phyloP scores from a whole-genome alignment of 2,329 filamentous ascomycete species.

The Stagonosporopsis chrysanthemi region DNA sequence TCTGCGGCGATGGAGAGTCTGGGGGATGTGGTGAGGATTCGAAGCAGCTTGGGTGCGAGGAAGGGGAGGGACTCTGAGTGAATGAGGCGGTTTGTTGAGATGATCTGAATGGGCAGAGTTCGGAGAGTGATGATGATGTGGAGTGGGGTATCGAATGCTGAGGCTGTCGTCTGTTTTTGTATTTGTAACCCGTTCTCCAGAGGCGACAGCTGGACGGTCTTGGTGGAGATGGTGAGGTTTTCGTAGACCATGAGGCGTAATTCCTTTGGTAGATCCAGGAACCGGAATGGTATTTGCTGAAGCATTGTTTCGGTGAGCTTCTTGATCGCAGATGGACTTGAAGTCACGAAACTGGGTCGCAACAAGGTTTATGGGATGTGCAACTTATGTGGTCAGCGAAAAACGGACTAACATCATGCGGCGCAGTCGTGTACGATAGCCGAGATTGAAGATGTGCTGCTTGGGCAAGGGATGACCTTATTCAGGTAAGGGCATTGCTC shows the following conservation, averaged over 20 bases:
- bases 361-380: not conserved
- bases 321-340: not conserved
- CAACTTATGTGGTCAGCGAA: not conserved
- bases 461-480: constrained; percentile 14
- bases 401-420: constrained; percentile 2
- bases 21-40: not conserved
- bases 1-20: constrained; percentile 1
- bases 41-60: constrained; percentile 3
- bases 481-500: not conserved
- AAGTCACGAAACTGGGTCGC: not conserved
- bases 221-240: constrained; percentile 6
- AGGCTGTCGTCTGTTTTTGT: not conserved
- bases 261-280: constrained; percentile 20
- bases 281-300: constrained; percentile 2
- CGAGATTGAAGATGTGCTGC: not conserved
- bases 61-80: constrained; percentile 8
- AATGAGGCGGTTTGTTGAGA: constrained; percentile 14
- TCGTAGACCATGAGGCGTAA: constrained; percentile 21
- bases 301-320: not conserved
- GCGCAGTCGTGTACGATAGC: constrained; percentile 7
- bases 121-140: constrained; percentile 4
- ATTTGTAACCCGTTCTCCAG: not conserved
- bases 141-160: not conserved
- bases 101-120: constrained; percentile 12
- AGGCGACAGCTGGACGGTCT: not conserved